These are phyloP conservation scores for Oxalis stricta DNA, from an alignment of 441 rosid genomes.

Conservation along the genomic window DNA sequence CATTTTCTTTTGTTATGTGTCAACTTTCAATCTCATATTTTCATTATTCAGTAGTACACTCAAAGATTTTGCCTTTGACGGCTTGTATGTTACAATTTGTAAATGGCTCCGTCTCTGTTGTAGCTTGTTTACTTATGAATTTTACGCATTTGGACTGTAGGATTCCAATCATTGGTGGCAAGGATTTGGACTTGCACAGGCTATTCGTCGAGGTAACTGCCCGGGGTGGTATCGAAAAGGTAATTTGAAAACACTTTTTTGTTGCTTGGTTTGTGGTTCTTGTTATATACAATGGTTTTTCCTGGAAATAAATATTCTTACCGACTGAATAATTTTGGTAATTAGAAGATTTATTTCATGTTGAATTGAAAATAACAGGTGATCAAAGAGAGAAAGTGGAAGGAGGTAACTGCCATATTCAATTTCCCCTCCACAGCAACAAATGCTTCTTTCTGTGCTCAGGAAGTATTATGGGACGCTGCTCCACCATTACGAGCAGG, in stretches of 20 bases:
- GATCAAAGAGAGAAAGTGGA: constrained; percentile 80
- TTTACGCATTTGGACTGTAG: constrained; percentile 21
- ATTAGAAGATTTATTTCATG: background rate
- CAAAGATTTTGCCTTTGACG: too few relatives aligned
- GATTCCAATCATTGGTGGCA: constrained; percentile 90
- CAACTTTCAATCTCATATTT: background rate
- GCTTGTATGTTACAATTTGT: too few relatives aligned
- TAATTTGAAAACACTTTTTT: constrained; percentile 9
- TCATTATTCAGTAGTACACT: too few relatives aligned
- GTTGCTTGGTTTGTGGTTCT: background rate
- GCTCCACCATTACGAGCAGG: constrained; percentile 66
- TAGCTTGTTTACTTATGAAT: too few relatives aligned
- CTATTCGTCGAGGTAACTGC: constrained; percentile 89
- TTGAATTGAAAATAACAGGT: constrained; percentile 32
- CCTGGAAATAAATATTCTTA: background rate
- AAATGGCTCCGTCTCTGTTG: background rate
- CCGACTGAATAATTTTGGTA: background rate
- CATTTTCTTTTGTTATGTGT: background rate
- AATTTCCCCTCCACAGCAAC: constrained; percentile 96
- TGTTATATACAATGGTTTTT: background rate
- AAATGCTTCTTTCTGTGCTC: constrained; percentile 82
- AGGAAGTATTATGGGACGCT: constrained; percentile 81
- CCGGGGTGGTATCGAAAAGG: constrained; percentile 94
- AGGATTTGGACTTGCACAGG: constrained; percentile 73
- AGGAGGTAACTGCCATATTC: constrained; percentile 83